phyloP scores from a whole-genome alignment of 257 asterid species.

The Plantago ovata region DNA sequence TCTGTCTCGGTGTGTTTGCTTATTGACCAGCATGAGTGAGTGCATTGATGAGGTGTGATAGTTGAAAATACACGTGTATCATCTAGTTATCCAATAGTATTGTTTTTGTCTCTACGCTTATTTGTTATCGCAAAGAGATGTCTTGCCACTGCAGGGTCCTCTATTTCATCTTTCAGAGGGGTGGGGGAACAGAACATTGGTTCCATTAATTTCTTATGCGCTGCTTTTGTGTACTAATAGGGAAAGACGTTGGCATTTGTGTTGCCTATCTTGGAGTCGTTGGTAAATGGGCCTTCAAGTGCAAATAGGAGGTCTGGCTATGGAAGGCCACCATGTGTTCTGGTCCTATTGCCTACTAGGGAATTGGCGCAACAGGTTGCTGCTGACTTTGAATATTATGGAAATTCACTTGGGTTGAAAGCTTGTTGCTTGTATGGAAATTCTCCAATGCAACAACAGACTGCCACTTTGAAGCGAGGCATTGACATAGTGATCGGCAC shows the following conservation, averaged over 20 bases:
- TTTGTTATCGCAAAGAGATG: too few relatives aligned
- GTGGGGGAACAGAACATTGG: too few relatives aligned
- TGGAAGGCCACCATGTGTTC: constrained; percentile 84
- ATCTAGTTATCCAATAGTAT: too few relatives aligned
- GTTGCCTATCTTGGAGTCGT: constrained; percentile 82
- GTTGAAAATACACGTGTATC: too few relatives aligned
- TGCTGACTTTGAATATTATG: constrained; percentile 73
- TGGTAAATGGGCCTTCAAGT: constrained; percentile 66
- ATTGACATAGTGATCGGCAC: constrained; percentile 87
- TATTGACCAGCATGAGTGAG: too few relatives aligned
- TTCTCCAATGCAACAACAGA: constrained; percentile 53
- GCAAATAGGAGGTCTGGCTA: constrained; percentile 62
- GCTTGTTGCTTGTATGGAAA: constrained; percentile 87
- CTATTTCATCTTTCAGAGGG: too few relatives aligned
- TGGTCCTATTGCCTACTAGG: constrained; percentile 91
- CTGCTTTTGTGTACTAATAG: constrained; percentile 28
- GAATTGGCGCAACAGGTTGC: constrained; percentile 81
- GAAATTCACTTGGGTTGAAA: constrained; percentile 64
- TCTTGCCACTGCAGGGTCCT: too few relatives aligned
- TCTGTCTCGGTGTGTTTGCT: too few relatives aligned
- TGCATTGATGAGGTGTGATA: too few relatives aligned
- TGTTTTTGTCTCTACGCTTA: too few relatives aligned
- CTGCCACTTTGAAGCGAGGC: constrained; percentile 62
- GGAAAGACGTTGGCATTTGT: constrained; percentile 96
- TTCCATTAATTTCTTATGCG: not conserved